Conservation (phyloP, 106 monocot species). For the Acorus calamus region DNA sequence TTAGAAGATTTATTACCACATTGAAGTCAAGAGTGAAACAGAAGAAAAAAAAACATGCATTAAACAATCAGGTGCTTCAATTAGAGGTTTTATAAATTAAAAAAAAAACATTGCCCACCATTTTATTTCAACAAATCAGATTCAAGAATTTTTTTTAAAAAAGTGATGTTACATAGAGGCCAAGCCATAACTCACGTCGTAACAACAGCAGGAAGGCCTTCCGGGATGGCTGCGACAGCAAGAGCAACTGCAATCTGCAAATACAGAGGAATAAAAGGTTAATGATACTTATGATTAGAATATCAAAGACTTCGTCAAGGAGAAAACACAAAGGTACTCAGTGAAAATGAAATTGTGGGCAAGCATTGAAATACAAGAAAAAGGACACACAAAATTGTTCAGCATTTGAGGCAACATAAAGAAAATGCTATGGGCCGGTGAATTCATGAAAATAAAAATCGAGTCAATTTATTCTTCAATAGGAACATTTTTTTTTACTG, state of each 20-base stretch:
- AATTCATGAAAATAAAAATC: too few relatives aligned
- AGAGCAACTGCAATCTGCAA: slow-evolving; percentile 90
- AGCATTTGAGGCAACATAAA: too few relatives aligned
- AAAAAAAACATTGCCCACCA: background rate
- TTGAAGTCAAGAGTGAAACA: background rate
- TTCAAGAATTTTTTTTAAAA: background rate
- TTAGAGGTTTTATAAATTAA: too few relatives aligned
- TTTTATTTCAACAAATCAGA: background rate
- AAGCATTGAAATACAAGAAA: too few relatives aligned
- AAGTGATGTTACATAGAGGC: background rate
- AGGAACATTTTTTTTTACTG: too few relatives aligned
- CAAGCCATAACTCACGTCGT: slow-evolving; percentile 55
- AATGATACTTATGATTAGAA: background rate
- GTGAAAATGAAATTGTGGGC: too few relatives aligned
- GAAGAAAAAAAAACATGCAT: background rate
- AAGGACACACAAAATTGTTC: background rate
- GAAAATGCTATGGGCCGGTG: too few relatives aligned
- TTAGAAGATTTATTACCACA: too few relatives aligned
- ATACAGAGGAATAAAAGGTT: background rate
- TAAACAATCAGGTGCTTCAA: background rate
- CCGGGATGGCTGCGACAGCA: slow-evolving; percentile 98
- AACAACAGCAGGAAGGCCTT: slow-evolving; percentile 98
- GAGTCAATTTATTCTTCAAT: too few relatives aligned
- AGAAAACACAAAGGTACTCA: too few relatives aligned
- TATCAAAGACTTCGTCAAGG: too few relatives aligned